Conservation (phyloP, 2,329 filamentous ascomycete species). For the Aureobasidium sp. region DNA sequence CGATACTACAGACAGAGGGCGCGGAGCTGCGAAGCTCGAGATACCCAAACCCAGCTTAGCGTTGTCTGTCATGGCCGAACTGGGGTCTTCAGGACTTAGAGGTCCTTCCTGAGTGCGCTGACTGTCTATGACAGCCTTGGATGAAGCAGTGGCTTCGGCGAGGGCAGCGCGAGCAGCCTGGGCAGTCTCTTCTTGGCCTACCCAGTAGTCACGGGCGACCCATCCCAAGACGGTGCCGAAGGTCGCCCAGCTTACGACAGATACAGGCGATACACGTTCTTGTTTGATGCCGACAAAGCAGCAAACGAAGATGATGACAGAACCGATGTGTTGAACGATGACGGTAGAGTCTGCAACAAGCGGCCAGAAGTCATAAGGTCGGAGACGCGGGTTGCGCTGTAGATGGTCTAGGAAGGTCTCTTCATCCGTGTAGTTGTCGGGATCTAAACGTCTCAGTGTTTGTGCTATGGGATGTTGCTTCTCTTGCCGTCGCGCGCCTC, state of each 20-base stretch:
- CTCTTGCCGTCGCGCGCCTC: slow-evolving; percentile 25
- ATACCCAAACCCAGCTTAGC: slow-evolving; percentile 19
- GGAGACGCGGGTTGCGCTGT: slow-evolving; percentile 85
- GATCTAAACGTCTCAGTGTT: slow-evolving; percentile 49
- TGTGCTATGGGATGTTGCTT: not conserved
- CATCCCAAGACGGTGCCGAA: slow-evolving; percentile 78
- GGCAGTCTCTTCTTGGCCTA: slow-evolving; percentile 60
- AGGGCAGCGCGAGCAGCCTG: slow-evolving; percentile 20
- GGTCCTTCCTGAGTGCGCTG: not conserved
- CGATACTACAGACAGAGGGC: not conserved
- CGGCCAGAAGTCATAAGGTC: slow-evolving; percentile 97
- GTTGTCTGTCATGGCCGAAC: slow-evolving; percentile 8
- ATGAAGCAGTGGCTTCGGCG: slow-evolving; percentile 21
- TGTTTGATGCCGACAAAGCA: slow-evolving; percentile 89
- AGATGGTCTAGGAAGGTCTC: slow-evolving; percentile 94
- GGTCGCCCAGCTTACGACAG: slow-evolving; percentile 79
- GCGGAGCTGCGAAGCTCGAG: not conserved
- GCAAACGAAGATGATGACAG: slow-evolving; percentile 87
- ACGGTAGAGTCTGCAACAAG: slow-evolving; percentile 91
- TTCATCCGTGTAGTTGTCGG: slow-evolving; percentile 98
- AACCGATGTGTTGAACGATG: slow-evolving; percentile 94
- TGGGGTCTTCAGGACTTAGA: not conserved
- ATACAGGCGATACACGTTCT: slow-evolving; percentile 80
- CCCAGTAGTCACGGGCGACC: slow-evolving; percentile 88
- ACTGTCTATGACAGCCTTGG: slow-evolving; percentile 9